Conservation (phyloP, 495 filamentous ascomycete species). For the Lasiosphaeris hirsuta region DNA sequence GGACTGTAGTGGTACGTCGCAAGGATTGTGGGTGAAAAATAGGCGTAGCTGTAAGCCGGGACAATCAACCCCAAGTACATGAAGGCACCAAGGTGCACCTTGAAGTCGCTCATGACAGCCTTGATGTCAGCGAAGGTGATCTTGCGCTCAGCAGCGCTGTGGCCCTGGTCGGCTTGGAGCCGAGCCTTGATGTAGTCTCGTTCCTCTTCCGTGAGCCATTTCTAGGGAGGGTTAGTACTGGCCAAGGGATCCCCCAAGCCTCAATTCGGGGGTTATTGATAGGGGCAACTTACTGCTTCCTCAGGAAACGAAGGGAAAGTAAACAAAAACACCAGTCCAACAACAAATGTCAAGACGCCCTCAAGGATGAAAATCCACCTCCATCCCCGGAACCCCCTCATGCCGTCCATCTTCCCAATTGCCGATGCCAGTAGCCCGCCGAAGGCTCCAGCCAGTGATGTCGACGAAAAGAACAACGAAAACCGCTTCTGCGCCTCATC, state of each 20-base stretch:
- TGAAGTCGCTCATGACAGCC: slow-evolving; percentile 71
- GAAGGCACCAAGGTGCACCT: slow-evolving; percentile 69
- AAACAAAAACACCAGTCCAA: slow-evolving; percentile 76
- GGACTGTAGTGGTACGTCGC: slow-evolving; percentile 59
- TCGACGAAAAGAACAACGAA: slow-evolving; percentile 79
- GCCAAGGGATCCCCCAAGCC: too few relatives aligned
- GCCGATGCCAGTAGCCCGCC: slow-evolving; percentile 78
- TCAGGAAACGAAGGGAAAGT: slow-evolving; percentile 68
- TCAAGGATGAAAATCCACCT: slow-evolving; percentile 79
- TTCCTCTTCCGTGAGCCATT: slow-evolving; percentile 73
- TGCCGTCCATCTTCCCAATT: slow-evolving; percentile 75
- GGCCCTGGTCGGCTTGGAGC: slow-evolving; percentile 74
- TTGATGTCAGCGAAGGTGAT: slow-evolving; percentile 63
- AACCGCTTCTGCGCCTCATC: slow-evolving; percentile 84
- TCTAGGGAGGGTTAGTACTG: slow-evolving; percentile 1
- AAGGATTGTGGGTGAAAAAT: slow-evolving; percentile 78
- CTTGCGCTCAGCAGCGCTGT: slow-evolving; percentile 61
- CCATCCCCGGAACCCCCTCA: slow-evolving; percentile 76
- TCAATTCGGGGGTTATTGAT: slow-evolving; percentile 24
- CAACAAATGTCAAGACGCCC: slow-evolving; percentile 66
- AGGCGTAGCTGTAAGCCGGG: slow-evolving; percentile 69
- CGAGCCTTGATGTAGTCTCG: slow-evolving; percentile 68
- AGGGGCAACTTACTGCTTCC: slow-evolving; percentile 28
- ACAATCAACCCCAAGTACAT: slow-evolving; percentile 92
- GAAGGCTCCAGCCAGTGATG: slow-evolving; percentile 81